A percentile compares a stretch with the other conserved stretches of the same genome.
Evolutionary conservation across 1,284 basidiomycete species (phyloP).

Genomic region (Naganishia liquefaciens): DNA sequence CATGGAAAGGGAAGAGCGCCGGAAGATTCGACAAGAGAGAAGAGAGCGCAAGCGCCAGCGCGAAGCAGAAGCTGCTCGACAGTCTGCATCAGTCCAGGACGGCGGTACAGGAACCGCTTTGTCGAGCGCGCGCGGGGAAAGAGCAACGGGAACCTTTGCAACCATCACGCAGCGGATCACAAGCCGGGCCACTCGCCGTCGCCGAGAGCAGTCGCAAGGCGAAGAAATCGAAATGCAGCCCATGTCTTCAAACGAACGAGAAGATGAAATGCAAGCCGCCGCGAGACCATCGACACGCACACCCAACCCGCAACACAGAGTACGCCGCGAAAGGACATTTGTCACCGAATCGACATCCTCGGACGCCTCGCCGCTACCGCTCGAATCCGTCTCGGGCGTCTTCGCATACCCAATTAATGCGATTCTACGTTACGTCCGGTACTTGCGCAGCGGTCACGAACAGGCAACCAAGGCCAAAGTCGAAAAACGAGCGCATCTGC

Average conservation of each 20-base stretch:
- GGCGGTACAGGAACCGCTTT: conserved; percentile 16
- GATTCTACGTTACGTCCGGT: conserved; percentile 48
- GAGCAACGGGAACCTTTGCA: background rate
- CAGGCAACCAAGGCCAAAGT: conserved; percentile 49
- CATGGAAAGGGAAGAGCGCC: conserved; percentile 49
- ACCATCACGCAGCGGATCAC: conserved; percentile 6
- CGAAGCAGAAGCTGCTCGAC: conserved; percentile 5
- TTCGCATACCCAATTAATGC: conserved; percentile 49
- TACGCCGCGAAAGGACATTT: conserved; percentile 21
- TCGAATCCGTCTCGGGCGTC: conserved; percentile 35
- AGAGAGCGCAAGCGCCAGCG: conserved; percentile 15
- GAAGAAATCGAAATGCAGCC: conserved; percentile 30
- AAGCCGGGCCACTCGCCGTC: background rate
- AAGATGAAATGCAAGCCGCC: background rate
- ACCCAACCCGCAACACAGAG: conserved; percentile 9
- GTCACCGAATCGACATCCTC: conserved; percentile 45
- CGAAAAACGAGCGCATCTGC: conserved; percentile 45
- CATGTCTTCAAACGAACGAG: conserved; percentile 11
- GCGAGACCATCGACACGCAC: conserved; percentile 5
- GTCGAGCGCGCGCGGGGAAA: conserved; percentile 10
- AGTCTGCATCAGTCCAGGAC: conserved; percentile 1
- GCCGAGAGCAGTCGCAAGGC: background rate
- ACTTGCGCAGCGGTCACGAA: conserved; percentile 51
- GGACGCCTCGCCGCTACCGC: conserved; percentile 46
- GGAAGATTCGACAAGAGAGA: conserved; percentile 36